Base-by-base conservation (phyloP, 2,329 filamentous ascomycete species). In the Cytospora leucostoma region DNA sequence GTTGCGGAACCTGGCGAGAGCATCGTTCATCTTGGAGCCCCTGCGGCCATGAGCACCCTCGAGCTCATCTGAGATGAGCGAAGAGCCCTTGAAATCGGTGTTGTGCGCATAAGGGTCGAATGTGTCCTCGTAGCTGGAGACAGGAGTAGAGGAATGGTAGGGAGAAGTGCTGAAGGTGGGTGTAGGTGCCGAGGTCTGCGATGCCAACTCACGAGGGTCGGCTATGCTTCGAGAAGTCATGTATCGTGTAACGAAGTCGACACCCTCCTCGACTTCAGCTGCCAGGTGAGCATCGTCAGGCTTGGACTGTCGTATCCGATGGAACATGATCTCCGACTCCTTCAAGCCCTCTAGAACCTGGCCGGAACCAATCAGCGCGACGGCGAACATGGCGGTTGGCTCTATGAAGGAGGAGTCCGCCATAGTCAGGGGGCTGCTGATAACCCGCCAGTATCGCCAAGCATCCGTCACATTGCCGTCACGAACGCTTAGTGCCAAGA, bases 1-100 rank as follows among this genome's bases (percentile, higher is more conserved):
- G 78, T 96, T 97, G 74, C 89, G 91, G 78, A 98, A 92, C 70
- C 92, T 90, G 67, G 82, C 83, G 66, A 98, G 79, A 40, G 93
- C 92, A 68, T 97, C 92, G 67, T 89, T 89, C 65, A 97, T 82
- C 68, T 89, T 87, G 59, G 88, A 84, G 27, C 88, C 88, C 68
- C 88, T 87, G 64, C 90, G 88, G 56, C 89, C 90, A 70, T 88
- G 88, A 47, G 86, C 84, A 71, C 89, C 91, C 78, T 98, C 94
- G 27, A 98, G 84, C 68, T 95, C 86, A 67, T 97, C 93, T 0
- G 92, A 91, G 71, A 98, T 97, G 64, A 92, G 82, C 17, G 93
- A 89, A 13, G 95, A 98, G 49, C 92, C 93, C 76, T 94, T 94
- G 81, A 95, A 94, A 75, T 99, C 95, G 38, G 92, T 97, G 68